A percentile compares a stretch with the other conserved stretches of the same genome.
These are phyloP conservation scores for Pseudodiploospora longispora DNA, from an alignment of 2,329 filamentous ascomycete genomes.

Conservation along the genomic window DNA sequence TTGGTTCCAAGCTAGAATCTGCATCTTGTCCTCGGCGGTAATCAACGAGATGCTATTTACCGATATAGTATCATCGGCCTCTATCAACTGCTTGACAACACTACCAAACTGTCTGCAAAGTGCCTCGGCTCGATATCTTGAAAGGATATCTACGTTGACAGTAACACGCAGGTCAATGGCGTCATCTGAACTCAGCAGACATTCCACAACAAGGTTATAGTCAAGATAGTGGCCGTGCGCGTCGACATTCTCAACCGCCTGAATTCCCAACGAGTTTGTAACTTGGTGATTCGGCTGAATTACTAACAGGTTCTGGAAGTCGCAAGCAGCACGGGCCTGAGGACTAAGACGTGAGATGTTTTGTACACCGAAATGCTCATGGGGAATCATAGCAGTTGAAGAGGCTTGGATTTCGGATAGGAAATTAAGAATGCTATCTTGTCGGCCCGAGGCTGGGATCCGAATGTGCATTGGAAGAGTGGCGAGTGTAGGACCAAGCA, in stretches of 20 bases:
- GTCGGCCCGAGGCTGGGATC: constrained; percentile 7
- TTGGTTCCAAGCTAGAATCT: not conserved
- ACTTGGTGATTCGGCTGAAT: not conserved
- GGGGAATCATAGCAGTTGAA: not conserved
- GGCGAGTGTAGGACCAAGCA: constrained; percentile 25
- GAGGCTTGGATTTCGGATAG: no score
- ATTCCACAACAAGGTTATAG: not conserved
- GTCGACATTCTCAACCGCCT: not conserved
- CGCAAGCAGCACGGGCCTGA: not conserved
- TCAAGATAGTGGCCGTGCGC: not conserved
- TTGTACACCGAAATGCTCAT: not conserved
- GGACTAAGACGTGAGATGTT: not conserved
- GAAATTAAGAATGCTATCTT: no score
- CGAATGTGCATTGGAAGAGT: constrained; percentile 32
- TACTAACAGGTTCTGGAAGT: not conserved
- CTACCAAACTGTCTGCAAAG: not conserved
- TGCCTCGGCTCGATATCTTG: not conserved
- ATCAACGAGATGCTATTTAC: not conserved
- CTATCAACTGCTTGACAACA: not conserved
- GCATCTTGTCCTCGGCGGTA: not conserved
- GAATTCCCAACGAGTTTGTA: not conserved
- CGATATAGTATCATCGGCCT: not conserved
- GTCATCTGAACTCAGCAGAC: not conserved
- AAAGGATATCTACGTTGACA: not conserved
- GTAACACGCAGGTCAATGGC: not conserved